phyloP scores from a whole-genome alignment of 2,329 filamentous ascomycete species.

The Ophiosphaerella herpotricha region DNA sequence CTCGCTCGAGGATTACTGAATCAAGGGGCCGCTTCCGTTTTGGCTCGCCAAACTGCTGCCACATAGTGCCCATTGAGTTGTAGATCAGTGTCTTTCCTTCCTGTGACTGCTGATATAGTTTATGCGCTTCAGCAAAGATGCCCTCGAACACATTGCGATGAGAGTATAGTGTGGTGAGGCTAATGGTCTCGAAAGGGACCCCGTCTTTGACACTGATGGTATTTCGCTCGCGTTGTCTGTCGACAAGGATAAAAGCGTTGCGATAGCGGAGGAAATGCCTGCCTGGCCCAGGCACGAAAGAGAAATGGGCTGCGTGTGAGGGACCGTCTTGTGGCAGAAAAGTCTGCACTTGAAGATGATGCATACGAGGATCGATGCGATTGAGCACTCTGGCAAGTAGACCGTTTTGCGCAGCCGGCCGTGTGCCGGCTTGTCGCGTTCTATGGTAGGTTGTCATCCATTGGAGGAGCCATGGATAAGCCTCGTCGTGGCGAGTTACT shows the following conservation, averaged over 20 bases:
- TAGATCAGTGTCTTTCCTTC: slow-evolving; percentile 95
- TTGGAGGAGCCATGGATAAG: slow-evolving; percentile 90
- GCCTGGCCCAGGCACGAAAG: slow-evolving; percentile 88
- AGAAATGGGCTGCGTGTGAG: slow-evolving; percentile 77
- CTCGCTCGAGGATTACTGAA: slow-evolving; percentile 84
- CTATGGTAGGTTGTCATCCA: slow-evolving; percentile 89
- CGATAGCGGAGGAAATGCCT: slow-evolving; percentile 85
- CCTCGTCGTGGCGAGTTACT: slow-evolving; percentile 90
- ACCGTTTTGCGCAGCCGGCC: slow-evolving; percentile 37
- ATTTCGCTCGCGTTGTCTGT: slow-evolving; percentile 79
- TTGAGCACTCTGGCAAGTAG: slow-evolving; percentile 60
- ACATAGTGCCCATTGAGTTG: slow-evolving; percentile 80
- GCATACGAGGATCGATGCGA: slow-evolving; percentile 63
- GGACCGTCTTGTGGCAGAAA: slow-evolving; percentile 68
- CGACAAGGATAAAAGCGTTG: slow-evolving; percentile 84
- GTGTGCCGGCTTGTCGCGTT: slow-evolving; percentile 56
- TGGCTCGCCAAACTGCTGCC: slow-evolving; percentile 82
- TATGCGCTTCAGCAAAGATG: slow-evolving; percentile 85
- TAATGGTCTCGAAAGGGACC: slow-evolving; percentile 91
- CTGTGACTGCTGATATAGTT: slow-evolving; percentile 75
- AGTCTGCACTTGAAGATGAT: slow-evolving; percentile 68
- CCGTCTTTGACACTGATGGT: slow-evolving; percentile 79
- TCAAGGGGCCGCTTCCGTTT: slow-evolving; percentile 84
- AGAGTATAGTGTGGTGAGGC: slow-evolving; percentile 87
- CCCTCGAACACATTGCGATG: slow-evolving; percentile 88